Conservation (phyloP, 352 stramenopile genomes). For the Aphanomyces cochlioides region DNA sequence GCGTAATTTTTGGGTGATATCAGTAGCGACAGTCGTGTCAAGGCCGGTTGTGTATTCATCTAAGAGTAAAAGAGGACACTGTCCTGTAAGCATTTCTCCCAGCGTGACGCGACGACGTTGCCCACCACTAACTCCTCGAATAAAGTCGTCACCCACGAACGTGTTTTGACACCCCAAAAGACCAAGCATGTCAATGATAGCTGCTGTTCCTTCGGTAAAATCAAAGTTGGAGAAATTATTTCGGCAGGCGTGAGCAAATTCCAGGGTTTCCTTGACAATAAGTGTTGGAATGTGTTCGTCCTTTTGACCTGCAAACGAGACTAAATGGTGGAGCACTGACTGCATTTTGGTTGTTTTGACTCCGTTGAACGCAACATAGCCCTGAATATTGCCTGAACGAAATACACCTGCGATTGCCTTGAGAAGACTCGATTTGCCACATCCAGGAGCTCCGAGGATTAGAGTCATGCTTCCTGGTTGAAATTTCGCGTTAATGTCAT, state of each 20-base stretch:
- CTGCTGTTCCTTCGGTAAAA: slow-evolving; percentile 17
- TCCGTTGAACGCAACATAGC: slow-evolving; percentile 53
- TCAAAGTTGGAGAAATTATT: slow-evolving; percentile 34
- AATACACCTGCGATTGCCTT: slow-evolving; percentile 11
- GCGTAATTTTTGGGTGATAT: slow-evolving; percentile 50
- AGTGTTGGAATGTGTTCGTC: slow-evolving; percentile 53
- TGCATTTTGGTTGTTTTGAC: slow-evolving; percentile 5
- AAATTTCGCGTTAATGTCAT: slow-evolving; percentile 30
- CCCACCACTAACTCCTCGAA: slow-evolving; percentile 26
- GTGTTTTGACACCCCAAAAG: slow-evolving; percentile 18
- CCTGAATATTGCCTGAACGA: slow-evolving; percentile 33
- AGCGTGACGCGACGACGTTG: slow-evolving; percentile 27
- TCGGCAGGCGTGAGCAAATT: slow-evolving; percentile 53
- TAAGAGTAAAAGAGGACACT: slow-evolving; percentile 16
- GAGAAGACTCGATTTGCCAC: slow-evolving; percentile 49
- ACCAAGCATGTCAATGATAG: slow-evolving; percentile 59
- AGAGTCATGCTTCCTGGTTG: slow-evolving; percentile 47
- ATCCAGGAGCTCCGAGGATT: slow-evolving; percentile 55
- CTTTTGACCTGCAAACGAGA: slow-evolving; percentile 48
- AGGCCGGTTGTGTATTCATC: slow-evolving; percentile 30
- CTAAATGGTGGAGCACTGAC: slow-evolving; percentile 42
- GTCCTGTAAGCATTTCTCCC: slow-evolving; percentile 29
- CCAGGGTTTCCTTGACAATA: slow-evolving; percentile 49
- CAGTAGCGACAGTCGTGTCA: slow-evolving; percentile 36
- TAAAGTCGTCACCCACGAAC: slow-evolving; percentile 28